Evolutionary conservation across 208 protist species (phyloP).

Genomic region (Trypanosoma lewisi): DNA sequence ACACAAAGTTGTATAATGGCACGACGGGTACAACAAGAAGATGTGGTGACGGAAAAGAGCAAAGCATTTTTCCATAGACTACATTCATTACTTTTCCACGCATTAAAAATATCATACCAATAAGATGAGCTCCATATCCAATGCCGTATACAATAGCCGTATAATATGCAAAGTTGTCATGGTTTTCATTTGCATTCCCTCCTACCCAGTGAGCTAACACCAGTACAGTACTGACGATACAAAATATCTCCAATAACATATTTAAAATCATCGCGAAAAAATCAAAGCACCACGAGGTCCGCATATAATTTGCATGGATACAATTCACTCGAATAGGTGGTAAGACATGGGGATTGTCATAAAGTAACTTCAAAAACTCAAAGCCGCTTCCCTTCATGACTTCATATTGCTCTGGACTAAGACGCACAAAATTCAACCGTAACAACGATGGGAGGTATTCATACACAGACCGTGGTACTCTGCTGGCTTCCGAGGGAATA

Average conservation of each 20-base stretch:
- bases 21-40: conserved; percentile 56
- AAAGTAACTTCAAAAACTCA: conserved; percentile 75
- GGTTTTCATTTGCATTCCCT: conserved; percentile 2
- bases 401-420: conserved; percentile 48
- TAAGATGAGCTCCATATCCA: conserved; percentile 63
- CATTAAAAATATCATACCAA: conserved; percentile 62
- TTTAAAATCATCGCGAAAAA: conserved; percentile 48
- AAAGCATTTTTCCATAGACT: conserved; percentile 36
- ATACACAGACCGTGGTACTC: conserved; percentile 50
- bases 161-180: conserved; percentile 58
- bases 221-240: conserved; percentile 35
- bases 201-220: conserved; percentile 44
- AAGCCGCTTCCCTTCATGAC: conserved; percentile 74
- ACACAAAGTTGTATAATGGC: conserved; percentile 69
- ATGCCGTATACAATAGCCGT: conserved; percentile 62
- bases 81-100: conserved; percentile 41
- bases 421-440: conserved; percentile 51
- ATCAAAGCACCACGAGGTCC: conserved; percentile 34
- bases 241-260: conserved; percentile 30
- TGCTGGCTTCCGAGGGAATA: conserved; percentile 29
- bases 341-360: conserved; percentile 62
- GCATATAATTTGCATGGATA: conserved; percentile 45
- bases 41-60: conserved; percentile 54
- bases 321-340: conserved; percentile 34
- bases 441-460: conserved; percentile 73